phyloP scores from a whole-genome alignment of 768 basidiomycete genomes.

The Imleria badia region DNA sequence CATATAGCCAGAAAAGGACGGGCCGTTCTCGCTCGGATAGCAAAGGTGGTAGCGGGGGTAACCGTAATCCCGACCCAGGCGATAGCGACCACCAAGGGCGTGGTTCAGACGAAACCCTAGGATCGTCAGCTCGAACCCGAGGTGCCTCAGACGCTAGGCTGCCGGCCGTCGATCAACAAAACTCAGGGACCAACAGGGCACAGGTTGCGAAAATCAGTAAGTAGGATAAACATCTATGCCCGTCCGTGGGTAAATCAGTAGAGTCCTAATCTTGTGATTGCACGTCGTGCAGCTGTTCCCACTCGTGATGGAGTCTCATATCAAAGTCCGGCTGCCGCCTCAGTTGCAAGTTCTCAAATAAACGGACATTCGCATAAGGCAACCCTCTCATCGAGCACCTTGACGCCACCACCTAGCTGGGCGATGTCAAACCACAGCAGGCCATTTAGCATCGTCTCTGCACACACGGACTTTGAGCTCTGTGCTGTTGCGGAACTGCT shows the following conservation, averaged over 20 bases:
- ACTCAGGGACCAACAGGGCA: slow-evolving; percentile 17
- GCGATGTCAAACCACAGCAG: slow-evolving; percentile 32
- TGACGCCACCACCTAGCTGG: slow-evolving; percentile 20
- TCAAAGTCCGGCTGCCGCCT: slow-evolving; percentile 13
- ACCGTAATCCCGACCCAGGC: slow-evolving; percentile 35
- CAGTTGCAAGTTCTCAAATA: slow-evolving; percentile 14
- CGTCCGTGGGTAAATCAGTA: slow-evolving; percentile 21
- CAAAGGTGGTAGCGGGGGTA: slow-evolving; percentile 45
- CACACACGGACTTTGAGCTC: slow-evolving; percentile 49
- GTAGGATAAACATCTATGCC: slow-evolving; percentile 20
- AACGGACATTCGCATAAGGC: slow-evolving; percentile 21
- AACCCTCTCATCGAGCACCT: slow-evolving; percentile 25
- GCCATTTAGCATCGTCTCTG: slow-evolving; percentile 44
- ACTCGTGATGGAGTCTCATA: slow-evolving; percentile 15
- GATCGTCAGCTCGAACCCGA: slow-evolving; percentile 44
- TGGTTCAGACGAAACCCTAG: slow-evolving; percentile 34
- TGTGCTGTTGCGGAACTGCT: slow-evolving; percentile 51
- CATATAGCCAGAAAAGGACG: slow-evolving; percentile 74
- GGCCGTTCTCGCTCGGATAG: slow-evolving; percentile 49
- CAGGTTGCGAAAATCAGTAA: slow-evolving; percentile 28
- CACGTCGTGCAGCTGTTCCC: slow-evolving; percentile 21
- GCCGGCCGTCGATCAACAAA: slow-evolving; percentile 32
- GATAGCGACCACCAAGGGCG: slow-evolving; percentile 38
- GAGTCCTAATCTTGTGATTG: slow-evolving; percentile 26
- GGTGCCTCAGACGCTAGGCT: slow-evolving; percentile 71